Conservation (phyloP, 257 asterid species). For the Forsythia viridissima region DNA sequence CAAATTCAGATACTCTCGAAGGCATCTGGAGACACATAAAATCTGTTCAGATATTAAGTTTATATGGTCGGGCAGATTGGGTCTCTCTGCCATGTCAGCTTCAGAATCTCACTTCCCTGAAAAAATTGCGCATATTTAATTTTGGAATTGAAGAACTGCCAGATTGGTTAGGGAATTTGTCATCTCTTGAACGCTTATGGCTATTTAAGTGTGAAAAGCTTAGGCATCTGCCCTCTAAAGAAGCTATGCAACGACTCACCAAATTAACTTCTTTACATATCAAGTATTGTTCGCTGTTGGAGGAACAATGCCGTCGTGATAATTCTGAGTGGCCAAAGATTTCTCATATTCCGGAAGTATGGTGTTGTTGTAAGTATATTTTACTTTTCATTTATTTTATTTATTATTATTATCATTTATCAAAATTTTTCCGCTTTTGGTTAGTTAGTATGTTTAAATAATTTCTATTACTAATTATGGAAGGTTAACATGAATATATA, state of each 20-base stretch:
- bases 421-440: too few species aligned
- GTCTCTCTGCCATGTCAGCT: constrained; percentile 12
- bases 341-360: background rate
- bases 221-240: constrained; percentile 9
- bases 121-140: background rate
- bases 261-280: background rate
- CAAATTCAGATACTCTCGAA: background rate
- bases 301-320: background rate
- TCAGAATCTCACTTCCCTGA: constrained; percentile 7
- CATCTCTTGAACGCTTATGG: too few species aligned
- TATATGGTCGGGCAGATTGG: constrained; percentile 3
- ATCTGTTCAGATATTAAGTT: background rate
- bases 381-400: too few species aligned
- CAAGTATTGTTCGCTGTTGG: background rate
- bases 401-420: too few species aligned
- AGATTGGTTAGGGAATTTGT: constrained; percentile 9
- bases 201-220: constrained; percentile 7
- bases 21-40: background rate
- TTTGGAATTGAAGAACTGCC: constrained; percentile 19
- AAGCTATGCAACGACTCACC: constrained; percentile 17
- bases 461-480: too few species aligned
- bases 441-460: too few species aligned
- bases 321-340: constrained; percentile 9
- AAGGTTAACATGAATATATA: too few species aligned
- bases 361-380: too few species aligned